Evolutionary conservation across 2,329 filamentous ascomycete genomes (phyloP).

Genomic region (Xylaria sp.): DNA sequence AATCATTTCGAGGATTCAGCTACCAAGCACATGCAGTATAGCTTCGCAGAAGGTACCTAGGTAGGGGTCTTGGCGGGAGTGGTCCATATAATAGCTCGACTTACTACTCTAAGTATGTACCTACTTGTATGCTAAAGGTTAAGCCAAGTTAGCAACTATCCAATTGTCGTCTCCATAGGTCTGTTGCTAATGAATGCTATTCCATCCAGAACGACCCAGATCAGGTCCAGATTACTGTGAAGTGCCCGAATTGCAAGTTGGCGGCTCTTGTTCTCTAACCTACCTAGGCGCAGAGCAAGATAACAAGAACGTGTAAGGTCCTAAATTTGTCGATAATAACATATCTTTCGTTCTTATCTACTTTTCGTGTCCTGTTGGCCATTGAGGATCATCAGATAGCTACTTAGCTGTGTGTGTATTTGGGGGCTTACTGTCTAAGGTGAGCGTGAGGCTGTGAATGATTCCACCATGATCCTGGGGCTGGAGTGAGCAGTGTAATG

Average conservation of each 20-base stretch:
- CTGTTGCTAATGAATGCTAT: slow-evolving; percentile 10
- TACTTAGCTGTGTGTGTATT: not conserved
- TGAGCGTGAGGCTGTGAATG: slow-evolving; percentile 3
- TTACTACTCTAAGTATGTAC: no score
- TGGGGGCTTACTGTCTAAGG: not conserved
- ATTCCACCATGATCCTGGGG: slow-evolving; percentile 1
- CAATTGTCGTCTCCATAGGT: no score
- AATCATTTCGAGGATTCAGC: slow-evolving; percentile 17
- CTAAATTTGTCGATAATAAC: no score
- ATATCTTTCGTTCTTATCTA: not conserved
- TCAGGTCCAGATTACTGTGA: slow-evolving; percentile 25
- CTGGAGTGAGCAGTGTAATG: not conserved
- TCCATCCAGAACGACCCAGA: not conserved
- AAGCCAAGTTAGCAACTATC: no score
- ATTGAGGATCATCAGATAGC: not conserved
- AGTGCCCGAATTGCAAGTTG: slow-evolving; percentile 2
- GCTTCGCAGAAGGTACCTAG: no score
- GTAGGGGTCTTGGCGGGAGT: no score
- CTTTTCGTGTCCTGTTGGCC: not conserved
- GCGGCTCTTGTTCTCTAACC: not conserved
- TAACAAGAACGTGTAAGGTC: no score
- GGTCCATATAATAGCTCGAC: not conserved
- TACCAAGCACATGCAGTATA: no score
- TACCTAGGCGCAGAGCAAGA: not conserved
- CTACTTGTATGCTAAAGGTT: no score